Evolutionary conservation across 2,329 filamentous ascomycete genomes (phyloP).

Genomic region (Hypoxylon sp.): DNA sequence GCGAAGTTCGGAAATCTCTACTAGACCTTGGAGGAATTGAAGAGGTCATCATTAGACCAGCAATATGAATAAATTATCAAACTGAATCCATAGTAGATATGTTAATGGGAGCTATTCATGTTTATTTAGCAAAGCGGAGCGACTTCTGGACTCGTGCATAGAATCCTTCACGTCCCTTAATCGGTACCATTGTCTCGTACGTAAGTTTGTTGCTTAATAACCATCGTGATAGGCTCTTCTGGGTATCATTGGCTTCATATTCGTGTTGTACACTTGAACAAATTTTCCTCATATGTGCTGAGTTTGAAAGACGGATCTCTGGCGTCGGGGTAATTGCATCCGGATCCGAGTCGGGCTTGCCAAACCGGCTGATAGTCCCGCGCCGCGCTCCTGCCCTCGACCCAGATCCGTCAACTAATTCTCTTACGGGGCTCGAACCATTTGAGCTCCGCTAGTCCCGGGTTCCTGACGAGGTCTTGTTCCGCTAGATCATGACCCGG

Average conservation of each 20-base stretch:
- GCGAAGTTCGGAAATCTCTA: neutral
- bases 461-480: slow-evolving; percentile 5
- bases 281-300: neutral
- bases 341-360: neutral
- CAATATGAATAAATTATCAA: neutral
- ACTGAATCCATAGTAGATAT: neutral
- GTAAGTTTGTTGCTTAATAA: neutral
- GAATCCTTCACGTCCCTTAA: neutral
- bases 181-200: neutral
- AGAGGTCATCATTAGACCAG: slow-evolving; percentile 1
- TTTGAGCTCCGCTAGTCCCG: slow-evolving; percentile 17
- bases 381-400: neutral
- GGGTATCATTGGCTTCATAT: neutral
- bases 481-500: neutral
- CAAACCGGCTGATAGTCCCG: neutral
- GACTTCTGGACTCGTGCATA: neutral
- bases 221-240: neutral
- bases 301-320: neutral
- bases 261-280: neutral
- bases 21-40: neutral
- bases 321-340: neutral
- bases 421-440: neutral
- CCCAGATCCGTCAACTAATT: slow-evolving; percentile 1
- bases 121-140: neutral
- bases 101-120: neutral